phyloP scores from a whole-genome alignment of 176 grass and related monocot species.

The Panicum miliaceum region DNA sequence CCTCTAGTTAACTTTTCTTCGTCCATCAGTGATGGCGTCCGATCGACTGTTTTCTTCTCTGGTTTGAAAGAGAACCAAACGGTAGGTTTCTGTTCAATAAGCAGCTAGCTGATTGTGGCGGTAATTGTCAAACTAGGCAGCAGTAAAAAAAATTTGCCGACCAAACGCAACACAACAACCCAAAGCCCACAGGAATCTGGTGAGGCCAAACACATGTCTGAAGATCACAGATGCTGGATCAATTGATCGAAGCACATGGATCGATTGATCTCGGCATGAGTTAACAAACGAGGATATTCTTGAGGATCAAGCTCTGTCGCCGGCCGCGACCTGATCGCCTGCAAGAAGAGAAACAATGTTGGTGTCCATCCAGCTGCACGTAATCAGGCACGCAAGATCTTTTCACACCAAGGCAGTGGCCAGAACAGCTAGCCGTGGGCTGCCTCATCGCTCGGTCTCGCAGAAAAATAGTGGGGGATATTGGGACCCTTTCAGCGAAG shows the following conservation, averaged over 20 bases:
- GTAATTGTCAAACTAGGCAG: slow-evolving; percentile 12
- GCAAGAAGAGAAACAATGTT: background rate
- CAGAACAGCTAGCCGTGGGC: slow-evolving; percentile 22
- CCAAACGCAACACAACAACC: background rate
- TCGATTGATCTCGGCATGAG: background rate
- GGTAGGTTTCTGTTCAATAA: background rate
- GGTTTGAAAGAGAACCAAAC: background rate
- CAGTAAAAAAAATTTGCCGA: background rate
- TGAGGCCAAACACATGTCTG: background rate
- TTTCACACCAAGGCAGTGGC: background rate
- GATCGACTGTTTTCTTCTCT: background rate
- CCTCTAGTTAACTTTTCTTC: background rate
- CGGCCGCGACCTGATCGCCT: background rate
- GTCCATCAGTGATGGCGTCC: background rate
- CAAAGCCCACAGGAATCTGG: background rate
- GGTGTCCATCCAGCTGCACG: slow-evolving; percentile 7
- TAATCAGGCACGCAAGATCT: background rate
- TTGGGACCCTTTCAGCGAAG: background rate
- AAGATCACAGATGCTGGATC: background rate
- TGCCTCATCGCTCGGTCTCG: background rate
- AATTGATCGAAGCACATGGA: background rate
- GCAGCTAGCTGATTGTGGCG: background rate
- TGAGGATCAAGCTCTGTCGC: background rate
- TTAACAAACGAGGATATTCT: background rate
- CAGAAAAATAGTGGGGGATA: slow-evolving; percentile 24